These are phyloP conservation scores for Fibroporia radiculosa DNA, from an alignment of 768 basidiomycete genomes.

Conservation along the genomic window DNA sequence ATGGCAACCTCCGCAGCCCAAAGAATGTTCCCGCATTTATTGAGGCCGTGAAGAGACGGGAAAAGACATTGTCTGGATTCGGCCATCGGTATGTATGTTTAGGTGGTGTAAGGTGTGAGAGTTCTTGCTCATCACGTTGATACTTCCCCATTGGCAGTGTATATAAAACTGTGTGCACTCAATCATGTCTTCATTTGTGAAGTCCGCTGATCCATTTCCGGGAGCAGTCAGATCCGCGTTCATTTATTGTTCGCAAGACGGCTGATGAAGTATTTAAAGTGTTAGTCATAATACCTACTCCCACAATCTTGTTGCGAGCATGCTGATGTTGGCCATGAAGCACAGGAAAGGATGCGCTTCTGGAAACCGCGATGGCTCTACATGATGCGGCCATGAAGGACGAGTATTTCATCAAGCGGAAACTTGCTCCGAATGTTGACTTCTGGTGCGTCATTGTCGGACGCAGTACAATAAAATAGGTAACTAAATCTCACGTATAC, in stretches of 20 bases:
- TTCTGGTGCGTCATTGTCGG: constrained; percentile 56
- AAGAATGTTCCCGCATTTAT: constrained; percentile 81
- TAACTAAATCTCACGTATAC: neutral
- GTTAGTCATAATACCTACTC: constrained; percentile 35
- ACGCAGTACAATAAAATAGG: too few relatives aligned
- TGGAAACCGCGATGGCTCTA: constrained; percentile 84
- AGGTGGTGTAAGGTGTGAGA: neutral
- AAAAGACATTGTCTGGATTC: constrained; percentile 86
- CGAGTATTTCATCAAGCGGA: constrained; percentile 78
- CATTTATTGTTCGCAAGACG: constrained; percentile 83
- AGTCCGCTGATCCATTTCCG: neutral
- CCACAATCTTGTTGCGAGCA: neutral
- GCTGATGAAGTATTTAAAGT: constrained; percentile 90
- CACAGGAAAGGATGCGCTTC: constrained; percentile 76
- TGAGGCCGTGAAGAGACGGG: constrained; percentile 79
- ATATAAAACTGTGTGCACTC: constrained; percentile 57
- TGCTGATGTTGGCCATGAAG: constrained; percentile 28
- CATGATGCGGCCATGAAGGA: constrained; percentile 88
- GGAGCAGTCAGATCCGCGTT: constrained; percentile 77
- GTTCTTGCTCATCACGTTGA: neutral
- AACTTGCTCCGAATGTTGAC: constrained; percentile 85
- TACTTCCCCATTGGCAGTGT: constrained; percentile 30
- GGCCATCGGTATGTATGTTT: constrained; percentile 59
- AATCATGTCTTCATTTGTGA: neutral
- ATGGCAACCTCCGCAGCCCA: constrained; percentile 49